Conservation (phyloP, 345 rosid genomes). For the Draba incana region DNA sequence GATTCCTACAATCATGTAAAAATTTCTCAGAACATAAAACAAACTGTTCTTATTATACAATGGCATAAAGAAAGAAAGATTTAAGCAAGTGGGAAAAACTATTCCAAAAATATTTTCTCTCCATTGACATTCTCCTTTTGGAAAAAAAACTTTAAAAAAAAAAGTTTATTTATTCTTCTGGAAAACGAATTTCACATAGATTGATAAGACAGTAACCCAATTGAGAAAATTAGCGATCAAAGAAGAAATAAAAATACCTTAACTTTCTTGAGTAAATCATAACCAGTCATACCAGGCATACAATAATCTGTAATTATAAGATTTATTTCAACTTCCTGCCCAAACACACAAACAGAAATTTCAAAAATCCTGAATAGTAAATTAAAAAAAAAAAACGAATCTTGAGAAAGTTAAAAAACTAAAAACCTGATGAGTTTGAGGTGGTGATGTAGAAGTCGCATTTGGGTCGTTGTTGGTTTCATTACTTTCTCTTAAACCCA, state of each 20-base stretch:
- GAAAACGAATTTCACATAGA: conserved; percentile 34
- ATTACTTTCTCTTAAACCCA: conserved; percentile 56
- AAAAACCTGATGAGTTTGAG: conserved; percentile 36
- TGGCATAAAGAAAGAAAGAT: conserved; percentile 5
- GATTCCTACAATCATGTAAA: conserved; percentile 55
- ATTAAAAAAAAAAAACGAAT: not conserved
- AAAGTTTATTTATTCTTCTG: conserved; percentile 31
- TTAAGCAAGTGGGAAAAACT: conserved; percentile 22
- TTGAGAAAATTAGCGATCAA: not conserved
- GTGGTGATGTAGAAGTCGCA: conserved; percentile 46
- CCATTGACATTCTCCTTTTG: conserved; percentile 30
- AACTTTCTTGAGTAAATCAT: conserved; percentile 81
- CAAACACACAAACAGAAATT: not conserved
- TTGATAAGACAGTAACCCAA: conserved; percentile 37
- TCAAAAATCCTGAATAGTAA: not conserved
- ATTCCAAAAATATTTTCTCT: conserved; percentile 29
- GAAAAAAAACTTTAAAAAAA: conserved; percentile 1
- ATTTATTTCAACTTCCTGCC: conserved; percentile 57
- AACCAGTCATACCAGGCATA: conserved; percentile 99
- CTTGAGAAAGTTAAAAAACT: not conserved
- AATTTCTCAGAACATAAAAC: conserved; percentile 7
- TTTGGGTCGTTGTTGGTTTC: conserved; percentile 46
- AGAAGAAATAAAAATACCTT: conserved; percentile 47
- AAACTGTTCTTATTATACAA: not conserved
- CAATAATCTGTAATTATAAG: conserved; percentile 92